A percentile compares a stretch with the other conserved stretches of the same genome.
Evolutionary conservation across 2,329 filamentous ascomycete species (phyloP).

Genomic region (Pseudogymnoascus sp.): DNA sequence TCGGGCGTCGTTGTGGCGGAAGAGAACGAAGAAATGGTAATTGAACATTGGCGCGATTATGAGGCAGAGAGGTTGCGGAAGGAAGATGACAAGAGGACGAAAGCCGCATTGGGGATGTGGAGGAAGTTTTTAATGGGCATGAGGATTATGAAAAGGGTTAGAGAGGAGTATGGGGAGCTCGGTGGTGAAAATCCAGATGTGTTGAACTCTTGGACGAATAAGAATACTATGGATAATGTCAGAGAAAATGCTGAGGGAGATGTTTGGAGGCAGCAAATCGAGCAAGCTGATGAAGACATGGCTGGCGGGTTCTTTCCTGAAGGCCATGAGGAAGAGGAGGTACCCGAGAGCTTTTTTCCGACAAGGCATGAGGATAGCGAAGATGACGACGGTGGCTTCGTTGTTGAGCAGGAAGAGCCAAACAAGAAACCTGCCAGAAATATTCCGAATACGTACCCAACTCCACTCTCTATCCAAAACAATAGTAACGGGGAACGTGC

Average conservation of each 20-base stretch:
- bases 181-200: slow-evolving; percentile 42
- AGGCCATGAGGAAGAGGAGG: slow-evolving; percentile 42
- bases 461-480: not conserved
- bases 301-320: slow-evolving; percentile 55
- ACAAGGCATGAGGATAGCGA: slow-evolving; percentile 21
- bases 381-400: slow-evolving; percentile 21
- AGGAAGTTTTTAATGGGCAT: slow-evolving; percentile 79
- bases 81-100: slow-evolving; percentile 75
- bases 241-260: slow-evolving; percentile 23
- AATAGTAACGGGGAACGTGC: not conserved
- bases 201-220: slow-evolving; percentile 44
- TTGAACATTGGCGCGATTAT: slow-evolving; percentile 71
- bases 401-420: slow-evolving; percentile 8
- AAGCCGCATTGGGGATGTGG: slow-evolving; percentile 68
- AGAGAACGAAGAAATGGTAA: slow-evolving; percentile 65
- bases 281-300: slow-evolving; percentile 39
- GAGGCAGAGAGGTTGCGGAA: slow-evolving; percentile 67
- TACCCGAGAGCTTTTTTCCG: slow-evolving; percentile 24
- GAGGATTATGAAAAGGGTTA: slow-evolving; percentile 69
- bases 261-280: slow-evolving; percentile 22
- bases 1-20: slow-evolving; percentile 81
- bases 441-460: not conserved
- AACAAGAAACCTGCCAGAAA: not conserved
- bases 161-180: slow-evolving; percentile 62
- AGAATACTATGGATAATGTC: slow-evolving; percentile 25